Base-by-base conservation (phyloP, 192 early-diverging fungal species). In the Cladochytrium replicatum region DNA sequence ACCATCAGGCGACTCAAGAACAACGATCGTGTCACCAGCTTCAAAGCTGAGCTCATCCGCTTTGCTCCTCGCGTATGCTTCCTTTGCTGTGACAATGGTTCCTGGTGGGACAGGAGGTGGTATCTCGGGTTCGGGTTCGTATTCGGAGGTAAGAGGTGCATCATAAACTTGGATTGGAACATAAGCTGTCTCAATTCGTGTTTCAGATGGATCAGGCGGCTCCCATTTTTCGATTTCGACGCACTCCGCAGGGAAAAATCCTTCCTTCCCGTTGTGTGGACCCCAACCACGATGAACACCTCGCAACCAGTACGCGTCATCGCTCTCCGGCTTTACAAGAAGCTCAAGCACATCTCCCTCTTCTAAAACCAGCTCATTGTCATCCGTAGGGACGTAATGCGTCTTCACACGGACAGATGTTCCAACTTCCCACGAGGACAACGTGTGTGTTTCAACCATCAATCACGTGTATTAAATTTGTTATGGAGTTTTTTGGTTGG, bases 1-100 rank as follows among this genome's bases (percentile, higher is more conserved):
- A 22, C 74, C 74, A 34, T 71, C 69, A 23, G 74, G 74, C 8
- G 61, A 58, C 29, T 72, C 69, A 41, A 69, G 41, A 22, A 77
- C 69, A 13, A 71, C 64, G 21, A 77, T 46, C 8, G 56, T 28
- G 9, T 69, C 67, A 8, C 66, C 69, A n/a, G 46, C 25, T 5
- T 46, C 23, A n/a, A 77, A 48, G 17, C 64, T 55, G 8, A 77
- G 51, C 34, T 77, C 74, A 46, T 77, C 74, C n/a, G 68, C 55
- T 45, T 72, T 77, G 3, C 50, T 46, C 42, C 44, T n/a, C 41
- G 56, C 56, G 41, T 61, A 77, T 6, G 57, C 19, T 13, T 41
- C 22, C 0, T 21, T 43, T 5, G 59, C 60, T 1, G 49, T 32
- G n/a, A 76, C 74, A 32, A 63, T 67, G 1, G 60, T 69, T 29